These are phyloP conservation scores for Croton laevigatus DNA, from an alignment of 441 rosid genomes.

Conservation along the genomic window DNA sequence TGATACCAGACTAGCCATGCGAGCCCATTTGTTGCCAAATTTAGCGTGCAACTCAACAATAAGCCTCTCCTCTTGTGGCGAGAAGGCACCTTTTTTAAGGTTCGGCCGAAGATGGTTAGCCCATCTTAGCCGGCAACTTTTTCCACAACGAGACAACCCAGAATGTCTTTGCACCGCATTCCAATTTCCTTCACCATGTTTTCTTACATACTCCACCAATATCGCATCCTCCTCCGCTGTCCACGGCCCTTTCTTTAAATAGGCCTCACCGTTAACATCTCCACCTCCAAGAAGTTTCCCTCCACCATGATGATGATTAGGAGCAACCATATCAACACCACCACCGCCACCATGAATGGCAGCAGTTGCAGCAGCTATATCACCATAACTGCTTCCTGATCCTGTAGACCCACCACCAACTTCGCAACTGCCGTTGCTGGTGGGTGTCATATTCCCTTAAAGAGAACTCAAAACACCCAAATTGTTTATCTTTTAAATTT, in stretches of 20 bases:
- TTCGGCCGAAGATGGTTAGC: constrained; percentile 81
- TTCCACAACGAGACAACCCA: constrained; percentile 82
- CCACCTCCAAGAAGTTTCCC: constrained; percentile 24
- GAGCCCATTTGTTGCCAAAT: constrained; percentile 94
- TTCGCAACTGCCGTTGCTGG: constrained; percentile 24
- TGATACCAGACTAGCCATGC: constrained; percentile 81
- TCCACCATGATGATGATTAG: neutral
- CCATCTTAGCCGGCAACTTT: constrained; percentile 93
- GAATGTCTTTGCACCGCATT: constrained; percentile 78
- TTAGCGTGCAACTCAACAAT: constrained; percentile 77
- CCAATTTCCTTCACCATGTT: constrained; percentile 93
- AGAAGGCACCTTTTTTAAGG: constrained; percentile 76
- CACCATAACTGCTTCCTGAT: neutral
- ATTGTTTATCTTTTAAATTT: neutral
- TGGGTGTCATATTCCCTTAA: constrained; percentile 25
- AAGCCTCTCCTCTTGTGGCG: constrained; percentile 67
- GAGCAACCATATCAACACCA: constrained; percentile 4
- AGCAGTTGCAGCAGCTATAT: neutral
- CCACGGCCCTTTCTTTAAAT: constrained; percentile 89
- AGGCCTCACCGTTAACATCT: constrained; percentile 27
- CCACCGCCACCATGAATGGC: constrained; percentile 10
- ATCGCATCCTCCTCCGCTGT: constrained; percentile 74
- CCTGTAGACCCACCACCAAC: constrained; percentile 28
- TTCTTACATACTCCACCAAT: constrained; percentile 63
- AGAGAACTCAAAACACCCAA: neutral